A percentile compares a stretch with the other conserved stretches of the same genome.
phyloP scores from a whole-genome alignment of 768 basidiomycete species.

The Pulveroboletus sp. region DNA sequence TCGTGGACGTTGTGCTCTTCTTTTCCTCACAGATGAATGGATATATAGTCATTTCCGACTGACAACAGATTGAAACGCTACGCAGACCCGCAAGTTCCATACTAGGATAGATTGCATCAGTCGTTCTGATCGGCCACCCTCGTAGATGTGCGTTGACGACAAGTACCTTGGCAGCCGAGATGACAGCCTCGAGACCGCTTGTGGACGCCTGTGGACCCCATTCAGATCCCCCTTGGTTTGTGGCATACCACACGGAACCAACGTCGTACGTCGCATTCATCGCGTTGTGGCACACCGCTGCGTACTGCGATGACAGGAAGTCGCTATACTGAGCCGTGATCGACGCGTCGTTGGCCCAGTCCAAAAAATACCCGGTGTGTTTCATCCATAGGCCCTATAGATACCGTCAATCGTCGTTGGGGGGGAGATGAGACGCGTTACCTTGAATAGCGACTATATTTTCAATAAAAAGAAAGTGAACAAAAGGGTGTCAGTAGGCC shows the following conservation, averaged over 20 bases:
- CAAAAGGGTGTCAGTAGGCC: neutral
- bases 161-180: slow-evolving; percentile 27
- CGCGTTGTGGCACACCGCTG: slow-evolving; percentile 38
- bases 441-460: slow-evolving; percentile 31
- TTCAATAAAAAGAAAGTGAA: neutral
- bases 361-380: slow-evolving; percentile 49
- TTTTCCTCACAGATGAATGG: slow-evolving; percentile 9
- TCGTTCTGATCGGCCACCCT: neutral
- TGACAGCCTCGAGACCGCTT: slow-evolving; percentile 29
- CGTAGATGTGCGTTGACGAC: neutral
- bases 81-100: slow-evolving; percentile 12
- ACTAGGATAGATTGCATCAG: slow-evolving; percentile 8
- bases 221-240: slow-evolving; percentile 23
- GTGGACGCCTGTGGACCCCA: slow-evolving; percentile 30
- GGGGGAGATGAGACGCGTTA: neutral
- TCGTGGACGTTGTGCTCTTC: neutral
- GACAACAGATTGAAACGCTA: neutral
- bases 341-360: slow-evolving; percentile 39
- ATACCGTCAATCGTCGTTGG: neutral
- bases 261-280: slow-evolving; percentile 39
- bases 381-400: slow-evolving; percentile 48
- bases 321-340: slow-evolving; percentile 42
- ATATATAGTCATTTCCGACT: slow-evolving; percentile 1
- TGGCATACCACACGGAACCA: slow-evolving; percentile 36
- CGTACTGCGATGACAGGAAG: slow-evolving; percentile 36